Evolutionary conservation across 176 grass and related monocot species (phyloP), one percentile per base, ranked within the genome.

Genomic region (Cocos nucifera): DNA sequence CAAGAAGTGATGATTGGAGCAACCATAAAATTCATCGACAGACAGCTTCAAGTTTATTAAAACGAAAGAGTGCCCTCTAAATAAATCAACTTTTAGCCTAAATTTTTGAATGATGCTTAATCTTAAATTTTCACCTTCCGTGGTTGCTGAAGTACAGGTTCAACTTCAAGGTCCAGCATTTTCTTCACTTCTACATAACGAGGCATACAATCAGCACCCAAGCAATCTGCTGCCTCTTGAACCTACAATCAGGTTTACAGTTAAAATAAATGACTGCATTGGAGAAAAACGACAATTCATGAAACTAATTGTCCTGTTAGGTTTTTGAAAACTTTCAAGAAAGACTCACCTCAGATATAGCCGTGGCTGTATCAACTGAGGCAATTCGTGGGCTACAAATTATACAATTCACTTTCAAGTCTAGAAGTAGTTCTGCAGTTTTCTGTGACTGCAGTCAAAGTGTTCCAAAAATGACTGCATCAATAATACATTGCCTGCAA

Each of bases 191-290:
- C 76, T 26, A 92, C 84, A 61, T 92, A 69, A 71, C 87, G 81
- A 73, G 87, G 84, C 15, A 92, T 70, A 6, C 93, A 85, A 29
- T 97, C 87, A 62, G 69, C 81, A 58, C 87, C 87, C 66, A 97
- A 81, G 70, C 84, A 97, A 73, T 88, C 93, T 59, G 93, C 93
- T 73, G 87, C 84, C 57, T 83, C 93, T 81, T 97, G 87, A 69
- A 97, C 81, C 93, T 97, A 57, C 63, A 66, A 67, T 57, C 75
- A 28, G 63, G 17, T 27, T 54, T 14, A 10, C 35, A 44, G 35
- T 44, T 44, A 44, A 44, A 44, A 12, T 44, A 44, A 14, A 12
- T 44, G 10, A 44, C 35, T 44, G 35, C 35, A 44, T 44, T 44
- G 35, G 10, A 44, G 12, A 44, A 44, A 8, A 44, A 14, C 2